These are phyloP conservation scores for Durusdinium trenchii DNA, from an alignment of 73 alveolate species.

Conservation along the genomic window DNA sequence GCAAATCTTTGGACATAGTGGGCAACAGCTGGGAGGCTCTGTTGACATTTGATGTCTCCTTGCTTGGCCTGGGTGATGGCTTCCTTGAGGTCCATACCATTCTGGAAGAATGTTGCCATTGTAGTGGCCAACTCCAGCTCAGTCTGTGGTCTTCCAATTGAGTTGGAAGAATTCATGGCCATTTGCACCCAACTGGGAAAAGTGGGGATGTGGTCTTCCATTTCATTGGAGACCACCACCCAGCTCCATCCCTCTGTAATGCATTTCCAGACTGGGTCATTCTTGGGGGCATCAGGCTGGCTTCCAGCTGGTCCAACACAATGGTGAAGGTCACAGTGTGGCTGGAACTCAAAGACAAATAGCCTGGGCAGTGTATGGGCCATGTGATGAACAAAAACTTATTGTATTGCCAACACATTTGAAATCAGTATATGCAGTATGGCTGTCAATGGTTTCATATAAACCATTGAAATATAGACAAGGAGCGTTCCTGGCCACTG, in stretches of 20 bases:
- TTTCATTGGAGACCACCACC: neutral
- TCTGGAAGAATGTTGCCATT: neutral
- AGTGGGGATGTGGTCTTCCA: slow-evolving; percentile 11
- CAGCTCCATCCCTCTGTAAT: slow-evolving; percentile 24
- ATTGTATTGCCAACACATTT: neutral
- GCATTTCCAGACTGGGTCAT: slow-evolving; percentile 1
- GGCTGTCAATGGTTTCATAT: no score
- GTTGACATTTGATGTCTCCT: slow-evolving; percentile 15
- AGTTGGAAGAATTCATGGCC: neutral
- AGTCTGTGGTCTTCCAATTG: neutral
- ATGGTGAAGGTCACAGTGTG: neutral
- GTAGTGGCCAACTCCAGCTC: slow-evolving; percentile 38
- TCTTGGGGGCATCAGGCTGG: neutral
- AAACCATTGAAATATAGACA: neutral
- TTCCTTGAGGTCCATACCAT: neutral
- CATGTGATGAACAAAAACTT: neutral
- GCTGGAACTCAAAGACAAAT: neutral
- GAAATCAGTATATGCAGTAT: no score
- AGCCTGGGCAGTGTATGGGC: neutral
- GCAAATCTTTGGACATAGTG: slow-evolving; percentile 8
- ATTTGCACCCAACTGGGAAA: neutral
- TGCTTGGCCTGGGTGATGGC: slow-evolving; percentile 1
- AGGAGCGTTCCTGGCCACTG: neutral
- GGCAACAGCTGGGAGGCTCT: neutral
- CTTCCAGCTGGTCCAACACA: neutral